Evolutionary conservation across 1,284 basidiomycete genomes (phyloP).

Genomic region (Trichosporon coremiiforme): DNA sequence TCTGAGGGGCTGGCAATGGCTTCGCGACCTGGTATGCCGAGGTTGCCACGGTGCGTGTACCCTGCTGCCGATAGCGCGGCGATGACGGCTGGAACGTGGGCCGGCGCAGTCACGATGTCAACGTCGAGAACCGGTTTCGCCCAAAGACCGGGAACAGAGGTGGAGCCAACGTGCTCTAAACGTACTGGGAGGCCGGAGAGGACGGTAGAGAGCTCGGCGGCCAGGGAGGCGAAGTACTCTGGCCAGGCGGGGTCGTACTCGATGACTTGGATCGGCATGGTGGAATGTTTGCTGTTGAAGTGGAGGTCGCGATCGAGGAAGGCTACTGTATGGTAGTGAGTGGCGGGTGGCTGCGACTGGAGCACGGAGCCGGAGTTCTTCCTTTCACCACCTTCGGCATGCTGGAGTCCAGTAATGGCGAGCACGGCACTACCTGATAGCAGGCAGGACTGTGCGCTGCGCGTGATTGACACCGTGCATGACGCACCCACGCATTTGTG

Average conservation of each 20-base stretch:
- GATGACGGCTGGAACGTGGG: constrained; percentile 20
- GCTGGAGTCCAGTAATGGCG: not conserved
- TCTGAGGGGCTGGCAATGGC: not conserved
- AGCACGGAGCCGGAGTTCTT: no score
- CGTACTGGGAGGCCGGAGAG: not conserved
- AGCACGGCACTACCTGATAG: not conserved
- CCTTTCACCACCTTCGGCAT: not conserved
- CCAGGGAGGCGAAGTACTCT: constrained; percentile 20
- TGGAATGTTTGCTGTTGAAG: not conserved
- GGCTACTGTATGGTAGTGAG: not conserved
- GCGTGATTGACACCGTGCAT: not conserved
- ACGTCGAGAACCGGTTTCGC: constrained; percentile 39
- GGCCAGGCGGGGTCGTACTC: constrained; percentile 34
- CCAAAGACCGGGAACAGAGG: constrained; percentile 33
- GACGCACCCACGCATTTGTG: not conserved
- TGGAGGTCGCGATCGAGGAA: not conserved
- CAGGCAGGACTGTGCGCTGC: not conserved
- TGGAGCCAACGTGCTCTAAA: constrained; percentile 38
- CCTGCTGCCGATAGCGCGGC: not conserved
- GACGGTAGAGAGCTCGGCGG: constrained; percentile 19
- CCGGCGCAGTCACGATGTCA: constrained; percentile 32
- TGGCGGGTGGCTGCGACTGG: not conserved
- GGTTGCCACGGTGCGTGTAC: constrained; percentile 22
- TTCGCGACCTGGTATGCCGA: constrained; percentile 20
- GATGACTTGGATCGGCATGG: constrained; percentile 18